A percentile compares a stretch with the other conserved stretches of the same genome.
phyloP scores from a whole-genome alignment of 495 filamentous ascomycete genomes.

The Penicillium lagena region DNA sequence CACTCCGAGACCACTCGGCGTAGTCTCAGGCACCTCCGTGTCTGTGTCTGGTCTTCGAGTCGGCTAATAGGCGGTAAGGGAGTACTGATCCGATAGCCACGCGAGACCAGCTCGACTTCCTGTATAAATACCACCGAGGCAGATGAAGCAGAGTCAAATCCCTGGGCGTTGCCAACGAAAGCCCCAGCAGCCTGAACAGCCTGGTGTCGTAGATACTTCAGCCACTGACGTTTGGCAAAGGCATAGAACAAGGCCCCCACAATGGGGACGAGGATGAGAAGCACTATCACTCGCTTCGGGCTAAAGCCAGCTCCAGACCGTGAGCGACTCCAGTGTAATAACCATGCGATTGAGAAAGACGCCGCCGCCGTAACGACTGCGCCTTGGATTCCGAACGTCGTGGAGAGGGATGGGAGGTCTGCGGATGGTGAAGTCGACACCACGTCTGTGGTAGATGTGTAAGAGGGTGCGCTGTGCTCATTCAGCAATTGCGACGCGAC shows the following conservation, averaged over 20 bases:
- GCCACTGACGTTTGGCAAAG: constrained; percentile 74
- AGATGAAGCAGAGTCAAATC: constrained; percentile 74
- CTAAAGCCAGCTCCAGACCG: constrained; percentile 27
- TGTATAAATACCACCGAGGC: constrained; percentile 83
- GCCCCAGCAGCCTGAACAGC: constrained; percentile 65
- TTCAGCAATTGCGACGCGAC: constrained; percentile 88
- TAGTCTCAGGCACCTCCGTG: constrained; percentile 69
- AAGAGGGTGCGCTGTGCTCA: constrained; percentile 50
- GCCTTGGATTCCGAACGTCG: constrained; percentile 42
- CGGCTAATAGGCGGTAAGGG: constrained; percentile 80
- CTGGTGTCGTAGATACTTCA: constrained; percentile 74
- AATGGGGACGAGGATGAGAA: constrained; percentile 49
- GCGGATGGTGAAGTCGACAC: constrained; percentile 24
- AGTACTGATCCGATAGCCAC: constrained; percentile 86
- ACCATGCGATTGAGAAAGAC: constrained; percentile 67
- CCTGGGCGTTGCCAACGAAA: constrained; percentile 71
- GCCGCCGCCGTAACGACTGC: constrained; percentile 43
- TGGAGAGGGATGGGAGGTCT: constrained; percentile 34
- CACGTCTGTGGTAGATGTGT: constrained; percentile 37
- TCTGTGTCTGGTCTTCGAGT: constrained; percentile 71
- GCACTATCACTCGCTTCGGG: constrained; percentile 47
- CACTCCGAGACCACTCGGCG: constrained; percentile 65
- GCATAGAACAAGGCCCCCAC: constrained; percentile 56
- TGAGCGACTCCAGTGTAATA: constrained; percentile 59
- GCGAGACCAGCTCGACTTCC: constrained; percentile 91